Base-by-base conservation (phyloP, 768 basidiomycete species). In the Termitomyces sp. region DNA sequence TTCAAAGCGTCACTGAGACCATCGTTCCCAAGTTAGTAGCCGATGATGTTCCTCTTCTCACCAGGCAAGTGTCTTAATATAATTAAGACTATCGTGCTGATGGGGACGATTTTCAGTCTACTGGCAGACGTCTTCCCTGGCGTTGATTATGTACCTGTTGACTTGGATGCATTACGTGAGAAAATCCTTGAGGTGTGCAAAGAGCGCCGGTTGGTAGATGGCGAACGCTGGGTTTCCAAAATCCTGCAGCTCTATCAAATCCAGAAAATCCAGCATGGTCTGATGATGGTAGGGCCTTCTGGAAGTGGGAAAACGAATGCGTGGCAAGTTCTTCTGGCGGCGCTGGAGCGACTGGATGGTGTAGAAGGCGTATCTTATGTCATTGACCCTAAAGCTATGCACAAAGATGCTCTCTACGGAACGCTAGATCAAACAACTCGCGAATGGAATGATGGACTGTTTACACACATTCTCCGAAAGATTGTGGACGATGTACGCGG, bases 211-310 rank as follows among this genome's bases (percentile, higher is more conserved):
- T 78, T 98, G n/a, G 80, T 94, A 23, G 75, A 85, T 48, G 92
- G 94, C 19, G 91, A 95, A 46, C 81, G 83, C 35, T 99, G 97
- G 96, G 80, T 94, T 51, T 82, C 86, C 64, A 99, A 99, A 77
- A 96, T 98, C 56, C 79, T 99, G 14, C 97, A 99, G 68, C 81
- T 99, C 5, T 98, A 98, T 71, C 97, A 98, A 70, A 98, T 99
- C 57, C 97, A 99, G 74, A 98, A 94, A 75, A 99, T 98, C 60
- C 96, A 98, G 64, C 97, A 99, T 71, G 97, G 97, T 72, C 78
- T 99, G 42, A 98, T 99, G 97, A 97, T 99, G 94, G 97, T 99
- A 30, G 96, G 97, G 1, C 88, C 97, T 1, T 98, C 97, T 11
- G 97, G 96, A 28, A 94, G 83, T 48, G 97, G 97, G 31, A 99